Evolutionary conservation across 129 eudicot species (phyloP).

Genomic region (Lactuca saligna): DNA sequence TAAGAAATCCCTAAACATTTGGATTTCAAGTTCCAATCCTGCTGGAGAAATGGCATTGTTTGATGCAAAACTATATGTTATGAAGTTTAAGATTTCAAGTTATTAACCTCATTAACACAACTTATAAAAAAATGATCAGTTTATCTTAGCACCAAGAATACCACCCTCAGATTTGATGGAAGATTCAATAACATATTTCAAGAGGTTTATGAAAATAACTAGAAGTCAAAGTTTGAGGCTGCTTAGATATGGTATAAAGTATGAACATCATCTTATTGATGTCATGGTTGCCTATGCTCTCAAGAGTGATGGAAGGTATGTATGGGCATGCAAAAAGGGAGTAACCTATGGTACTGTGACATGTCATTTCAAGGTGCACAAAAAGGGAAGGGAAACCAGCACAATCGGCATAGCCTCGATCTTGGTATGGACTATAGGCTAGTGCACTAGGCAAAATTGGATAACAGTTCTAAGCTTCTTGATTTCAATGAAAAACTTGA

Average conservation of each 20-base stretch:
- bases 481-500: slow-evolving; percentile 20
- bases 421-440: slow-evolving; percentile 92
- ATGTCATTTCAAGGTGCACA: slow-evolving; percentile 89
- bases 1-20: too few species aligned
- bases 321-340: slow-evolving; percentile 99
- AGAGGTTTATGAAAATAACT: slow-evolving; percentile 80
- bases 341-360: slow-evolving; percentile 93
- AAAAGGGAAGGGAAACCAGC: slow-evolving; percentile 90
- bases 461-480: too few species aligned
- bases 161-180: slow-evolving; percentile 86
- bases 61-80: too few species aligned
- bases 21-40: too few species aligned
- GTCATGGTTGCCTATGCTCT: slow-evolving; percentile 99
- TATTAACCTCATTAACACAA: slow-evolving; percentile 67
- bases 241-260: too few species aligned
- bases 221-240: too few species aligned
- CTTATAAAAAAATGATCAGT: slow-evolving; percentile 92
- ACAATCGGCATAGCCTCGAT: slow-evolving; percentile 88
- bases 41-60: too few species aligned
- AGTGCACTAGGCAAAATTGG: slow-evolving; percentile 14
- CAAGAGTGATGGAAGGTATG: slow-evolving; percentile 97
- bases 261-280: slow-evolving; percentile 96
- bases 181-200: slow-evolving; percentile 96
- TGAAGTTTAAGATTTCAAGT: too few species aligned
- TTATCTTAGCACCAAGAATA: slow-evolving; percentile 91